These are phyloP conservation scores for Taphrina communis DNA, from an alignment of 1,139 yeast genomes.

Conservation along the genomic window DNA sequence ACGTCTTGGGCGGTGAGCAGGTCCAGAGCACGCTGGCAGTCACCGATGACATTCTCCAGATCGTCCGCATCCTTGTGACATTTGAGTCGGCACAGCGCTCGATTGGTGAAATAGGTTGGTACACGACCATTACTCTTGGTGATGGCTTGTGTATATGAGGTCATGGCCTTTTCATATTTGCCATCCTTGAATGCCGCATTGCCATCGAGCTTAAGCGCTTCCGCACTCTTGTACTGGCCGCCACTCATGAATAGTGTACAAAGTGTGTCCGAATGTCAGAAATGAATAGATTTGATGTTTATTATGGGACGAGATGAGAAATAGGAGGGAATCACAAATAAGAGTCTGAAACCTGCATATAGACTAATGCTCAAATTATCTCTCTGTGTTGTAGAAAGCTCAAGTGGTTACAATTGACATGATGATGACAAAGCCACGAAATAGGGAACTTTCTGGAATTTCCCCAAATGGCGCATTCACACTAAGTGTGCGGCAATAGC, in stretches of 20 bases:
- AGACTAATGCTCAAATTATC: neutral
- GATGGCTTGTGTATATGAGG: conserved; percentile 39
- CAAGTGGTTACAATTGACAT: too few relatives aligned
- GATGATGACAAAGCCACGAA: conserved; percentile 14
- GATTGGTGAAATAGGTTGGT: conserved; percentile 35
- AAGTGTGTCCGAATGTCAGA: too few relatives aligned
- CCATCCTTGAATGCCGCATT: conserved; percentile 36
- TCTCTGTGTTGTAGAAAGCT: neutral
- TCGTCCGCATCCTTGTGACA: conserved; percentile 10
- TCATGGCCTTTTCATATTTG: conserved; percentile 36
- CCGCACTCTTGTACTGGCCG: conserved; percentile 33
- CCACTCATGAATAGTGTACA: conserved; percentile 13
- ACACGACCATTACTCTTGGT: conserved; percentile 36
- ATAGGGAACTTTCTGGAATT: neutral
- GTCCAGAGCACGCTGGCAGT: conserved; percentile 34
- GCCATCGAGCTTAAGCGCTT: conserved; percentile 36
- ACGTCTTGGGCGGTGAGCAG: conserved; percentile 13
- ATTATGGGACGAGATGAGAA: neutral
- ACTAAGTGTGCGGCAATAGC: too few relatives aligned
- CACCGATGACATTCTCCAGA: conserved; percentile 30
- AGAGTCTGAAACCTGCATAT: neutral
- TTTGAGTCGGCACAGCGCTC: conserved; percentile 33
- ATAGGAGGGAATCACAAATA: neutral
- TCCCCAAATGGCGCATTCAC: too few relatives aligned
- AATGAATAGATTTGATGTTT: too few relatives aligned